These are phyloP conservation scores for Microsporum ferrugineum DNA, from an alignment of 2,329 filamentous ascomycete genomes.

Conservation along the genomic window DNA sequence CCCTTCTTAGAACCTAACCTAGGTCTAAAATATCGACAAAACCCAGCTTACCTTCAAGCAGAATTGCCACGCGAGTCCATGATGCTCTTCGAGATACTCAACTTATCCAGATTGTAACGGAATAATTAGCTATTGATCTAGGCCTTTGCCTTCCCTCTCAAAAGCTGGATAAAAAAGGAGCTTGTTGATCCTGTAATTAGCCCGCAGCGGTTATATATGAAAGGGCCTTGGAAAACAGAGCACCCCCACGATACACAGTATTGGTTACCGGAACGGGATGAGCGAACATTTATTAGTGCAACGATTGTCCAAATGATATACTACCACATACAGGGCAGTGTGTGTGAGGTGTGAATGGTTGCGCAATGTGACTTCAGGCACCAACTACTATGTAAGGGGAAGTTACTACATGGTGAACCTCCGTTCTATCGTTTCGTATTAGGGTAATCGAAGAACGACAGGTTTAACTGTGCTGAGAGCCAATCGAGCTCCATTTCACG, in stretches of 20 bases:
- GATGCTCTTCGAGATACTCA: slow-evolving; percentile 51
- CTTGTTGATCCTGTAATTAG: too few relatives aligned
- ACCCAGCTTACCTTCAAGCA: slow-evolving; percentile 67
- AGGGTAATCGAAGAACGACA: too few relatives aligned
- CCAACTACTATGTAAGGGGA: too few relatives aligned
- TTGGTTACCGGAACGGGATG: slow-evolving; percentile 61
- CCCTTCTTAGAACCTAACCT: slow-evolving; percentile 62
- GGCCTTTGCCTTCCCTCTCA: slow-evolving; percentile 48
- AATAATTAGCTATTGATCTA: slow-evolving; percentile 73
- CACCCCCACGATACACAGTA: slow-evolving; percentile 49
- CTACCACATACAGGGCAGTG: slow-evolving; percentile 40
- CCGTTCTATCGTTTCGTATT: too few relatives aligned
- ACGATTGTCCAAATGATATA: slow-evolving; percentile 60
- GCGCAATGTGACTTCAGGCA: background rate
- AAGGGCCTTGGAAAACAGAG: slow-evolving; percentile 38
- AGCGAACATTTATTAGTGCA: slow-evolving; percentile 55
- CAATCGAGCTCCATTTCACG: too few relatives aligned
- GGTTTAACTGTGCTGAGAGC: too few relatives aligned
- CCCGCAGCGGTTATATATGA: slow-evolving; percentile 68
- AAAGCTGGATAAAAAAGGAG: slow-evolving; percentile 29
- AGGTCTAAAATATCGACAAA: slow-evolving; percentile 49
- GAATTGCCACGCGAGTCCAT: slow-evolving; percentile 59
- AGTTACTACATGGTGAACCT: too few relatives aligned
- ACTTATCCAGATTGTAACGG: slow-evolving; percentile 70
- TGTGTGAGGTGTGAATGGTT: slow-evolving; percentile 6